Conservation (phyloP, 148 eudicot species). For the Cornus suecica region DNA sequence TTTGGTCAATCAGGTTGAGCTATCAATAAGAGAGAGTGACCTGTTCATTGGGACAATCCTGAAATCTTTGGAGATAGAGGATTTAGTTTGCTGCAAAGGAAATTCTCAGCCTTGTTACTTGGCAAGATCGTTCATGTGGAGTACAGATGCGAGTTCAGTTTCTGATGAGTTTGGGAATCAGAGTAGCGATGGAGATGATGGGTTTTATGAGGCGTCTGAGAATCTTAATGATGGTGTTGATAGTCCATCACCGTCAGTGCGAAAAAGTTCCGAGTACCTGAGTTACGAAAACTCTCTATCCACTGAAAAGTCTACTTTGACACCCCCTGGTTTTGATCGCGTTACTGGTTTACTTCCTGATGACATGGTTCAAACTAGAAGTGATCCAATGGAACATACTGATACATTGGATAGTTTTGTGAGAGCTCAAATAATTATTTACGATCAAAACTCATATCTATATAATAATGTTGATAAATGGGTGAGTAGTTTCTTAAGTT, state of each 20-base stretch:
- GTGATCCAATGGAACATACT: slow-evolving; percentile 30
- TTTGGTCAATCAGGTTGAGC: slow-evolving; percentile 64
- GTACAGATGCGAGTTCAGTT: slow-evolving; percentile 41
- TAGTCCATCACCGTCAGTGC: slow-evolving; percentile 27
- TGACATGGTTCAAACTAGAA: slow-evolving; percentile 32
- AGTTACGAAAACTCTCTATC: slow-evolving; percentile 28
- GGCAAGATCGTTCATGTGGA: slow-evolving; percentile 79
- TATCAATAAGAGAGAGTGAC: slow-evolving; percentile 70
- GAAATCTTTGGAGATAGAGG: slow-evolving; percentile 89
- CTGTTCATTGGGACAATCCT: slow-evolving; percentile 87
- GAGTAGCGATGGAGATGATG: slow-evolving; percentile 52
- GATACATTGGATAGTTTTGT: slow-evolving; percentile 84
- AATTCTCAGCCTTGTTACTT: slow-evolving; percentile 51
- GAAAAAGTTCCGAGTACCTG: slow-evolving; percentile 20
- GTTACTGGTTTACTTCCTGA: slow-evolving; percentile 70
- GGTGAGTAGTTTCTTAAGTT: slow-evolving; percentile 40
- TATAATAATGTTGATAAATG: slow-evolving; percentile 62
- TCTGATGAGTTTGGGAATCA: slow-evolving; percentile 32
- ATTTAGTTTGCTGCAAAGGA: slow-evolving; percentile 59
- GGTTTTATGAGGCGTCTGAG: slow-evolving; percentile 87
- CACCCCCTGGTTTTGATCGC: slow-evolving; percentile 65
- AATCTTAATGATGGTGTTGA: slow-evolving; percentile 57
- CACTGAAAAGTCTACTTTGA: slow-evolving; percentile 40
- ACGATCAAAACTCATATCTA: slow-evolving; percentile 74
- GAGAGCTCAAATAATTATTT: slow-evolving; percentile 82